These are phyloP conservation scores for Asterophora lycoperdoides DNA, from an alignment of 768 basidiomycete genomes.

Conservation along the genomic window DNA sequence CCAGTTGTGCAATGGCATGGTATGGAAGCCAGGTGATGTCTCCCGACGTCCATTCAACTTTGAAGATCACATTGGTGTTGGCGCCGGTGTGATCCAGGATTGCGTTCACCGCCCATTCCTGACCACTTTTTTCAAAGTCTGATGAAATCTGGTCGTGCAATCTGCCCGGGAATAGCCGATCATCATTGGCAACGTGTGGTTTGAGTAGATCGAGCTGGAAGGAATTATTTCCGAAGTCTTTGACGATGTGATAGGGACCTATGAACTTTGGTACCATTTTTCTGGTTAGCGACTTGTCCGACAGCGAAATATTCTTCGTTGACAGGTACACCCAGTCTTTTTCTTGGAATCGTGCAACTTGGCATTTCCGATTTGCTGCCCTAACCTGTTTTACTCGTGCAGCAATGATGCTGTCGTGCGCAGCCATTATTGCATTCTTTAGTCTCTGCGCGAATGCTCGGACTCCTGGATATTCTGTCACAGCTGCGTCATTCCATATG, in stretches of 20 bases:
- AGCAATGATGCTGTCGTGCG: conserved; percentile 9
- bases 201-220: not conserved
- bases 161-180: conserved; percentile 24
- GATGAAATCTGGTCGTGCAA: conserved; percentile 9
- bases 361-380: not conserved
- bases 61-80: conserved; percentile 3
- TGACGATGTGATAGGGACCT: conserved; percentile 6
- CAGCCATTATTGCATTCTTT: conserved; percentile 4
- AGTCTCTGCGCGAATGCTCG: not conserved
- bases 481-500: conserved; percentile 3
- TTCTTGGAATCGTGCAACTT: conserved; percentile 1
- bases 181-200: not conserved
- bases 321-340: conserved; percentile 7
- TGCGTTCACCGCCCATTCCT: conserved; percentile 15
- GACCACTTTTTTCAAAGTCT: not conserved
- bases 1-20: conserved; percentile 14
- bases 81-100: conserved; percentile 10
- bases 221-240: not conserved
- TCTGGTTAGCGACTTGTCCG: conserved; percentile 2
- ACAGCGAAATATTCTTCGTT: not conserved
- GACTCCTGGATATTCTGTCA: conserved; percentile 1
- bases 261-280: conserved; percentile 9
- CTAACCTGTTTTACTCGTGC: conserved; percentile 4
- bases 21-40: conserved; percentile 24
- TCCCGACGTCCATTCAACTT: conserved; percentile 14